These are phyloP conservation scores for Botrytis deweyae DNA, from an alignment of 2,329 filamentous ascomycete species.

Conservation along the genomic window DNA sequence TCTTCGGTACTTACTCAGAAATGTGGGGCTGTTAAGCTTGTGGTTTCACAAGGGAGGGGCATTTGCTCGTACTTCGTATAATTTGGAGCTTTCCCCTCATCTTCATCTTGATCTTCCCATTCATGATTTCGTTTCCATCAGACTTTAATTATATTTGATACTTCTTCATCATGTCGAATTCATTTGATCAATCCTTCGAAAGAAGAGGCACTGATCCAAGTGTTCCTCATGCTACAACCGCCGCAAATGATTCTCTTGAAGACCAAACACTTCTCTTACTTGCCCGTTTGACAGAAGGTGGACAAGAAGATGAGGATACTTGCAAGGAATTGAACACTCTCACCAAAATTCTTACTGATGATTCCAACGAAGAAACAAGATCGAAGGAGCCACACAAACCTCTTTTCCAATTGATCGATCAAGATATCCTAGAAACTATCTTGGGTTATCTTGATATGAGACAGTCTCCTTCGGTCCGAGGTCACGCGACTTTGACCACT, in stretches of 20 bases:
- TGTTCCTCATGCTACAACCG: conserved; percentile 24
- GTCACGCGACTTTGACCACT: conserved; percentile 77
- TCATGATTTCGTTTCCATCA: neutral
- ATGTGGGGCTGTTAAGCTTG: conserved; percentile 10
- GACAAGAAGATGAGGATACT: conserved; percentile 75
- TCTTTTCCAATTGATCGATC: conserved; percentile 59
- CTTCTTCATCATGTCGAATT: conserved; percentile 14
- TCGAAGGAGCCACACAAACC: conserved; percentile 40
- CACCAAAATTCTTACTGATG: conserved; percentile 59
- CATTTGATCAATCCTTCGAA: conserved; percentile 12
- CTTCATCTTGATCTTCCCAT: conserved; percentile 11
- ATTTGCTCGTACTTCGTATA: neutral
- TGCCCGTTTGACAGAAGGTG: conserved; percentile 86
- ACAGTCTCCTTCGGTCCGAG: conserved; percentile 68
- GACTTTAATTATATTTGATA: neutral
- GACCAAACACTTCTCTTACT: conserved; percentile 53
- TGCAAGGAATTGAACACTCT: conserved; percentile 58
- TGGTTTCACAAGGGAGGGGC: conserved; percentile 8
- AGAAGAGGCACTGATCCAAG: conserved; percentile 30
- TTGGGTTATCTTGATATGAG: conserved; percentile 85
- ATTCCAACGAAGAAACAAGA: conserved; percentile 33
- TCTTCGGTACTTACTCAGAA: neutral
- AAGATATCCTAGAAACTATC: conserved; percentile 78
- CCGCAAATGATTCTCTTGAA: conserved; percentile 34
- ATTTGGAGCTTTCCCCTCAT: neutral